Evolutionary conservation across 148 eudicot genomes (phyloP).

Genomic region (Rhododendron mucronatum): DNA sequence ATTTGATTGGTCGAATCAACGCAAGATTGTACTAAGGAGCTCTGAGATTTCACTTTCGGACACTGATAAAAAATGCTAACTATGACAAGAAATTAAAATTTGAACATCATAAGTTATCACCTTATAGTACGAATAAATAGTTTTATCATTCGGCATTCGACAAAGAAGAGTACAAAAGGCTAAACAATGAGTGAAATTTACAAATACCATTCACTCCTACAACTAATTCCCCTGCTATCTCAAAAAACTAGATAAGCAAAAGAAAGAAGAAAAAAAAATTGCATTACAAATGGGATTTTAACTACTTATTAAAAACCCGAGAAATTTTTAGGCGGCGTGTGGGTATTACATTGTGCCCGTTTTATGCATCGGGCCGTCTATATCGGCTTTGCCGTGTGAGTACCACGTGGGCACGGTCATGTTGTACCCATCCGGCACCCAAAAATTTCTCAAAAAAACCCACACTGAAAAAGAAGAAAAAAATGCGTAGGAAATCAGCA

Average conservation of each 20-base stretch:
- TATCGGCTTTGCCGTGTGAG: too few relatives aligned
- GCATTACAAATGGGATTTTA: neutral
- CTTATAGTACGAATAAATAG: neutral
- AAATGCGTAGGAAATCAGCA: too few relatives aligned
- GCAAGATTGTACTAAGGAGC: too few relatives aligned
- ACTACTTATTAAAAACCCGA: too few relatives aligned
- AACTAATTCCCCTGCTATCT: neutral
- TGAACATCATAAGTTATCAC: neutral
- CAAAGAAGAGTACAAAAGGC: neutral
- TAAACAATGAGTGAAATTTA: neutral
- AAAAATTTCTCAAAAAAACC: neutral
- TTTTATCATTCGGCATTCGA: neutral
- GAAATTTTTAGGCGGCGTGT: too few relatives aligned
- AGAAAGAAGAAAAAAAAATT: neutral
- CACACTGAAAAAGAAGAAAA: neutral
- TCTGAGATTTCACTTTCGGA: too few relatives aligned
- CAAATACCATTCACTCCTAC: neutral
- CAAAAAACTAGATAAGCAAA: conserved; percentile 7
- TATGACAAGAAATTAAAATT: neutral
- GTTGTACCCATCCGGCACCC: too few relatives aligned
- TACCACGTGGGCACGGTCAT: too few relatives aligned
- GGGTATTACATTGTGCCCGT: too few relatives aligned
- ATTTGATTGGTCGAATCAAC: too few relatives aligned
- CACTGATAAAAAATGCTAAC: too few relatives aligned
- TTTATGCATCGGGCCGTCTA: too few relatives aligned